These are phyloP conservation scores for Purpureocillium lavendulum DNA, from an alignment of 2,329 filamentous ascomycete species.

Conservation along the genomic window DNA sequence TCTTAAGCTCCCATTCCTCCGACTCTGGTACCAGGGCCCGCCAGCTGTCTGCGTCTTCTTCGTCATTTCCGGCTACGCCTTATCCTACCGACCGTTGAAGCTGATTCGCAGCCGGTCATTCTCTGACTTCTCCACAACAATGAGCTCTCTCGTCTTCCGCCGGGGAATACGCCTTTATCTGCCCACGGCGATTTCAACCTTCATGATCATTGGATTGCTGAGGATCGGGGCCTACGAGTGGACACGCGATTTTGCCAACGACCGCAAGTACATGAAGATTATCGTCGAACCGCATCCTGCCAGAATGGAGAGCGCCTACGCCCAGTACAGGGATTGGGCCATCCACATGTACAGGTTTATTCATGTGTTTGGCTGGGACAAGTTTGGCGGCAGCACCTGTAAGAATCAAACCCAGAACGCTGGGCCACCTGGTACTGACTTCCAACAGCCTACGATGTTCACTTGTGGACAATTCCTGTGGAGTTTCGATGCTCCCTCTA, in stretches of 20 bases:
- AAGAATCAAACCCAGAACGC: constrained; percentile 10
- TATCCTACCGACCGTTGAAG: constrained; percentile 45
- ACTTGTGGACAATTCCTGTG: constrained; percentile 56
- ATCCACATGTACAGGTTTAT: constrained; percentile 40
- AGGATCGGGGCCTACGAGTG: constrained; percentile 38
- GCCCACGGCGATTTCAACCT: constrained; percentile 40
- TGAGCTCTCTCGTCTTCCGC: constrained; percentile 43
- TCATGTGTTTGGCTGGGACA: constrained; percentile 42
- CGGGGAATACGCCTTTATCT: constrained; percentile 43
- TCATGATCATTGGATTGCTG: constrained; percentile 35
- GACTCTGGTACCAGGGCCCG: constrained; percentile 45
- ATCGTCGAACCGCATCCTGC: constrained; percentile 39
- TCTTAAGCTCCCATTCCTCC: constrained; percentile 44
- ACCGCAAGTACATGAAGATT: constrained; percentile 35
- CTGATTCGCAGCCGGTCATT: constrained; percentile 28
- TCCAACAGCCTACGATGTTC: constrained; percentile 39
- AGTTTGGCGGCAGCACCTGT: constrained; percentile 36
- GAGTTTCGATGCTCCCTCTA: constrained; percentile 52
- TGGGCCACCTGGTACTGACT: constrained; percentile 6
- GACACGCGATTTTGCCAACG: constrained; percentile 36
- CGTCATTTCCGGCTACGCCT: constrained; percentile 52
- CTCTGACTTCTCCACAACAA: constrained; percentile 31
- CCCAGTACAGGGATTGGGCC: constrained; percentile 37
- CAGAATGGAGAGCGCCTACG: constrained; percentile 24
- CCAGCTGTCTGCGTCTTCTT: constrained; percentile 54